These are phyloP conservation scores for Luffa acutangula DNA, from an alignment of 306 rosid genomes.

Conservation along the genomic window DNA sequence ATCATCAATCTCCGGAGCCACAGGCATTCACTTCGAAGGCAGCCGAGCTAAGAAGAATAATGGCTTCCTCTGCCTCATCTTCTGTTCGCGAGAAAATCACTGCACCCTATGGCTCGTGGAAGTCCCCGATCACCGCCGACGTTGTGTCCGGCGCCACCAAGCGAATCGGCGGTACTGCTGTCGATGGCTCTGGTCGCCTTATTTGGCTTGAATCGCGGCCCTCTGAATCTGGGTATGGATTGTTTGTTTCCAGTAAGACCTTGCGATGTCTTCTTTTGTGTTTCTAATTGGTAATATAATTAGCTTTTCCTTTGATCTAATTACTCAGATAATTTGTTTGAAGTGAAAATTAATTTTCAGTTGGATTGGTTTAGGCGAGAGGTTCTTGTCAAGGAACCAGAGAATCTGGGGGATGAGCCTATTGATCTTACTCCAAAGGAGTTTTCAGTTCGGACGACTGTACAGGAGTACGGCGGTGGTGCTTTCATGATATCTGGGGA, in stretches of 20 bases:
- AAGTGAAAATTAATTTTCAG: neutral
- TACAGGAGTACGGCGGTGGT: constrained; percentile 93
- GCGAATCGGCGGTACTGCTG: constrained; percentile 61
- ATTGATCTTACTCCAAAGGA: constrained; percentile 79
- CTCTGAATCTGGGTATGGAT: constrained; percentile 53
- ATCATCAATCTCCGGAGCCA: constrained; percentile 5
- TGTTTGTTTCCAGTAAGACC: neutral
- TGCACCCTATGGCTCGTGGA: constrained; percentile 89
- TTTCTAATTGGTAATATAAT: neutral
- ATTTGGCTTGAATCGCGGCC: constrained; percentile 93
- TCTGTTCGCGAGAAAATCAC: constrained; percentile 15
- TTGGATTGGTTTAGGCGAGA: constrained; percentile 36
- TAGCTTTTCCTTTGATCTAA: neutral
- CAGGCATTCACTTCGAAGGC: neutral
- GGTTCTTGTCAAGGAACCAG: constrained; percentile 71
- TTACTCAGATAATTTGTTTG: neutral
- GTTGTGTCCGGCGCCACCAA: constrained; percentile 79
- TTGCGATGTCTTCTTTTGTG: neutral
- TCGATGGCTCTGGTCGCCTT: constrained; percentile 56
- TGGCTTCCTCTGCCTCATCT: constrained; percentile 34
- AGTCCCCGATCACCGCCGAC: constrained; percentile 76
- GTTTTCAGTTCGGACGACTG: constrained; percentile 72
- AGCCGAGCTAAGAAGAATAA: constrained; percentile 5
- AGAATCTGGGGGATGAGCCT: constrained; percentile 40
- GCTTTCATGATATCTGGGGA: constrained; percentile 64